Conservation (phyloP, 1,284 basidiomycete species). For the Apiotrichum domesticum region DNA sequence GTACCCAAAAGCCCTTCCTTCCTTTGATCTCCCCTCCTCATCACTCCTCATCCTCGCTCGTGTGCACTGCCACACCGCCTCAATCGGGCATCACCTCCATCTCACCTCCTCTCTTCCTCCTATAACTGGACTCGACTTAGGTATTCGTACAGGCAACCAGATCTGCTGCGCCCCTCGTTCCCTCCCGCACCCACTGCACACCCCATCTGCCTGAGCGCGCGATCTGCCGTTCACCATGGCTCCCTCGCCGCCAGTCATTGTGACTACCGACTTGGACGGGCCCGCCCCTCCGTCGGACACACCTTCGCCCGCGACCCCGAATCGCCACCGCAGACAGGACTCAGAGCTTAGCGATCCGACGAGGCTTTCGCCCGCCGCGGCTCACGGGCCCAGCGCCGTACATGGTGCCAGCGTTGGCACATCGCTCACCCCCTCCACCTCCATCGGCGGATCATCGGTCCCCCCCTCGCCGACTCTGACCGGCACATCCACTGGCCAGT, state of each 20-base stretch:
- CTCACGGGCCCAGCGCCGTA: constrained; percentile 9
- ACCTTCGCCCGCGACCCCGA: constrained; percentile 9
- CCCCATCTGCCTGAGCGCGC: no score
- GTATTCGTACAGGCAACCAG: no score
- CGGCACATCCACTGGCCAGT: constrained; percentile 29
- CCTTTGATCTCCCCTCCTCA: not conserved
- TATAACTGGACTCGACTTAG: no score
- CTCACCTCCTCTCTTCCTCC: no score
- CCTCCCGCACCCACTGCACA: not conserved
- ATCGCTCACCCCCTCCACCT: constrained; percentile 23
- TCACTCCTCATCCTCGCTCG: not conserved
- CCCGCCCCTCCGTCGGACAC: constrained; percentile 1
- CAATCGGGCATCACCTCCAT: no score
- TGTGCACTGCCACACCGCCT: no score
- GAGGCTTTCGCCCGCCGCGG: constrained; percentile 26
- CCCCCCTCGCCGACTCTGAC: constrained; percentile 40
- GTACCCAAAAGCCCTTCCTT: no score
- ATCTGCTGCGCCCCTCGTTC: no score
- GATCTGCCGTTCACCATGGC: constrained; percentile 3
- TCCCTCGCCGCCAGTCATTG: constrained; percentile 28
- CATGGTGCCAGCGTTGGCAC: not conserved
- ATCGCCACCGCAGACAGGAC: constrained; percentile 9
- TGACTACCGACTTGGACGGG: constrained; percentile 35
- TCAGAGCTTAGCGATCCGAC: constrained; percentile 17
- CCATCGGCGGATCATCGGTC: no score